These are phyloP conservation scores for Tolypocladium sp. DNA, from an alignment of 2,329 filamentous ascomycete genomes.

Conservation along the genomic window DNA sequence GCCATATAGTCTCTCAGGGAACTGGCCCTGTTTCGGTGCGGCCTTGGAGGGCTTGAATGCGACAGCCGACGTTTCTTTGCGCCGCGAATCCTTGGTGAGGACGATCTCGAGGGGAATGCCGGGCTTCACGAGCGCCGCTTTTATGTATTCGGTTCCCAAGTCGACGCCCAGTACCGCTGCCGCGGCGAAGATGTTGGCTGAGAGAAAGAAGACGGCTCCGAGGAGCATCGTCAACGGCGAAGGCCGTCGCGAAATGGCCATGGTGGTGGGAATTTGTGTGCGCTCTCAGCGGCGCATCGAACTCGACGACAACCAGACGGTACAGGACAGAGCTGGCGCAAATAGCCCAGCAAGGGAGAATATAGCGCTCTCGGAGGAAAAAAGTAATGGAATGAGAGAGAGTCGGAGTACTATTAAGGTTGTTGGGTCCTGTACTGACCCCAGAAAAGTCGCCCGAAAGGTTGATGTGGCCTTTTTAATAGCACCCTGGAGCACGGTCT, in stretches of 20 bases:
- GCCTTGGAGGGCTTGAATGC: conserved; percentile 81
- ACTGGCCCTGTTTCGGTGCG: conserved; percentile 53
- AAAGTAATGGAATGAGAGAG: conserved; percentile 5
- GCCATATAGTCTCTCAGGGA: conserved; percentile 86
- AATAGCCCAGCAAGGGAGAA: background rate
- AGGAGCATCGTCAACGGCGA: conserved; percentile 29
- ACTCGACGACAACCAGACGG: background rate
- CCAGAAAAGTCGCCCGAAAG: conserved; percentile 7
- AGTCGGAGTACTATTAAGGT: background rate
- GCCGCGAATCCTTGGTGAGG: conserved; percentile 92
- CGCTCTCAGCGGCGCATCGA: conserved; percentile 7
- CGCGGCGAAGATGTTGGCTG: conserved; percentile 39
- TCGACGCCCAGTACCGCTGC: conserved; percentile 85
- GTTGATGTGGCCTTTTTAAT: conserved; percentile 28
- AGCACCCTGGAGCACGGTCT: background rate
- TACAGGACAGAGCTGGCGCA: background rate
- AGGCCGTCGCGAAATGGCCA: conserved; percentile 22
- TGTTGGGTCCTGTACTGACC: background rate
- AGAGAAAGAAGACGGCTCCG: conserved; percentile 25
- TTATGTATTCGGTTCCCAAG: conserved; percentile 93
- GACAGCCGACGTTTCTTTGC: conserved; percentile 86
- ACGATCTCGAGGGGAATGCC: conserved; percentile 97
- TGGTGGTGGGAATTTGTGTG: conserved; percentile 13
- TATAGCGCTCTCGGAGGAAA: background rate
- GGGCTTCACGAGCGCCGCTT: conserved; percentile 90